These are phyloP conservation scores for Nemania abortiva DNA, from an alignment of 2,329 filamentous ascomycete genomes.

Conservation along the genomic window DNA sequence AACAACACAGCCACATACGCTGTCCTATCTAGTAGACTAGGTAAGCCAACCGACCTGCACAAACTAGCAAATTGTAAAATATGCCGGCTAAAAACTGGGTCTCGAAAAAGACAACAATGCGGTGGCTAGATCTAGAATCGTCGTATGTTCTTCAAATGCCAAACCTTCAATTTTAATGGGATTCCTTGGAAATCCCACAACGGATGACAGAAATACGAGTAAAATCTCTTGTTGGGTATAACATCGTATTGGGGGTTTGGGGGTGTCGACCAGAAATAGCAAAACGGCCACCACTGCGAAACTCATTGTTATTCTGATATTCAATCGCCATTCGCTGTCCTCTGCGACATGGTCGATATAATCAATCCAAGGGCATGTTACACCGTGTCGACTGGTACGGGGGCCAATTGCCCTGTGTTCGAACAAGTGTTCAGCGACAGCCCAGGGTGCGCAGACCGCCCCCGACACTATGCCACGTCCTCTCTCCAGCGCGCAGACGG, in stretches of 20 bases:
- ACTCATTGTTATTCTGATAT: slow-evolving; percentile 1
- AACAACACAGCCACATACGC: slow-evolving; percentile 16
- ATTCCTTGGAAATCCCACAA: not conserved
- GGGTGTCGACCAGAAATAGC: slow-evolving; percentile 5
- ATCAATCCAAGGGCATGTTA: slow-evolving; percentile 8
- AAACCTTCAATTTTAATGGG: not conserved
- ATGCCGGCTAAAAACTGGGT: slow-evolving; percentile 1
- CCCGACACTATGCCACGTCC: slow-evolving; percentile 32
- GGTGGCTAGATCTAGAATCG: not conserved
- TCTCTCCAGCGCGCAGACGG: slow-evolving; percentile 22
- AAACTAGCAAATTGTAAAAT: slow-evolving; percentile 38
- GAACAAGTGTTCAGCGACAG: slow-evolving; percentile 32
- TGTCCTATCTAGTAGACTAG: not conserved
- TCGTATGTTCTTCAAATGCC: not conserved
- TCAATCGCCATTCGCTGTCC: slow-evolving; percentile 11
- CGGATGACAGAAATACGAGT: not conserved
- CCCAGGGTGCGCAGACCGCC: slow-evolving; percentile 34
- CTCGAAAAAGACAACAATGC: slow-evolving; percentile 1
- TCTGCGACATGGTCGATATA: not conserved
- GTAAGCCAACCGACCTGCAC: slow-evolving; percentile 44
- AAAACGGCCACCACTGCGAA: not conserved
- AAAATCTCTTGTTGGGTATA: not conserved
- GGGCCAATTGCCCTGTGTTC: slow-evolving; percentile 16
- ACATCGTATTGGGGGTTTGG: slow-evolving; percentile 7
- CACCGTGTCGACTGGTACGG: slow-evolving; percentile 22